Evolutionary conservation across 495 filamentous ascomycete species (phyloP).

Genomic region (Annulohypoxylon nitens): DNA sequence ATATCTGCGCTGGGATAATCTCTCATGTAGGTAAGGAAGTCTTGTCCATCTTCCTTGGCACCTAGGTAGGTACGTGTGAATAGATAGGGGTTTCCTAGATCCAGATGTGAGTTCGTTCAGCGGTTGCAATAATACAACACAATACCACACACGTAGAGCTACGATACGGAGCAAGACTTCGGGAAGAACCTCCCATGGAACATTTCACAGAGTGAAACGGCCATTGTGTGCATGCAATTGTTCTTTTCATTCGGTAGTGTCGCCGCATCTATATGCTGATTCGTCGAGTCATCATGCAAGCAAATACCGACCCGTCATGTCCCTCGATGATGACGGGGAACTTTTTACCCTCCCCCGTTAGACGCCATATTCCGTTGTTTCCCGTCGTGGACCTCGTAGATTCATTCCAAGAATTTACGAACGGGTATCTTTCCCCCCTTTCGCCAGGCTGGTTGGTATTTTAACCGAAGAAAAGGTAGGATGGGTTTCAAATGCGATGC

Average conservation of each 20-base stretch:
- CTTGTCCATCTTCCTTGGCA: constrained; percentile 20
- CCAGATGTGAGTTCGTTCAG: constrained; percentile 29
- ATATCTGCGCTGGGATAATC: constrained; percentile 2
- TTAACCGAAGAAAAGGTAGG: constrained; percentile 31
- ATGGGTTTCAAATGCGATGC: neutral
- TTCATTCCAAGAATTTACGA: constrained; percentile 42
- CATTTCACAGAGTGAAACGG: constrained; percentile 74
- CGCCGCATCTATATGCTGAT: constrained; percentile 50
- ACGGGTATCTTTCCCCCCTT: constrained; percentile 51
- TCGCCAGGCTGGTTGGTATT: constrained; percentile 39
- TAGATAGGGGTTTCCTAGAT: neutral
- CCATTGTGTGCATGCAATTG: constrained; percentile 68
- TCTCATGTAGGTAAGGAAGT: constrained; percentile 10
- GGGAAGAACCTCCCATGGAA: constrained; percentile 73
- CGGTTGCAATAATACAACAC: constrained; percentile 26
- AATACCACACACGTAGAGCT: constrained; percentile 19
- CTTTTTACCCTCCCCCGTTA: constrained; percentile 40
- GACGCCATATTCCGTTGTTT: constrained; percentile 50
- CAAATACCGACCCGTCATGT: constrained; percentile 32
- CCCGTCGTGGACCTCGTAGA: constrained; percentile 33
- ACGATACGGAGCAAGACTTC: constrained; percentile 58
- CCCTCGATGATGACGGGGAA: constrained; percentile 36
- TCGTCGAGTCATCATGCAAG: constrained; percentile 44
- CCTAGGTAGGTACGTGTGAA: neutral
- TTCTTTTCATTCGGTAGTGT: constrained; percentile 45